These are phyloP conservation scores for Solanum virginianum DNA, from an alignment of 257 asterid genomes.

Conservation along the genomic window DNA sequence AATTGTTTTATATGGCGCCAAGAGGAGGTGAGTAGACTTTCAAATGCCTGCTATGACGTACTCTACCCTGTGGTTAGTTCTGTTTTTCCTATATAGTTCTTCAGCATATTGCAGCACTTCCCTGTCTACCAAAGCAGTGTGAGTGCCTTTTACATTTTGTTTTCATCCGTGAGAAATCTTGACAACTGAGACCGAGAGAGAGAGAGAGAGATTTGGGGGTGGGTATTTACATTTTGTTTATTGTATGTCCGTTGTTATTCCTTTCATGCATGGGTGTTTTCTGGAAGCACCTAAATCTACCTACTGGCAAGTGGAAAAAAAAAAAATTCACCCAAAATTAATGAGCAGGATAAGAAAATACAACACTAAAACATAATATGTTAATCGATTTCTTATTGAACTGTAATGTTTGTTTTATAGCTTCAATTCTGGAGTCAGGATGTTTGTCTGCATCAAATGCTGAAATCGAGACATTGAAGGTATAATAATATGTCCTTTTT, in stretches of 20 bases:
- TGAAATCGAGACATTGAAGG: conserved; percentile 47
- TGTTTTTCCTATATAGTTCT: not conserved
- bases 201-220: not conserved
- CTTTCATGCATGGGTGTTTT: not conserved
- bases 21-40: not conserved
- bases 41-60: not conserved
- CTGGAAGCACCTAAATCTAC: not conserved
- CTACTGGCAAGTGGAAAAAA: not conserved
- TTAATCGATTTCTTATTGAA: not conserved
- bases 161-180: not conserved
- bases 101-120: not conserved
- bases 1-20: not conserved
- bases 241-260: not conserved
- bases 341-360: not conserved
- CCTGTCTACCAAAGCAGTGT: not conserved
- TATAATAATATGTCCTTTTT: conserved; percentile 9
- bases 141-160: not conserved
- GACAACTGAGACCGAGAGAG: not conserved
- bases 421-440: conserved; percentile 46
- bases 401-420: conserved; percentile 11
- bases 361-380: not conserved
- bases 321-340: not conserved
- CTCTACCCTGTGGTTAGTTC: not conserved
- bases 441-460: conserved; percentile 24
- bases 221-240: not conserved